Evolutionary conservation across 768 basidiomycete genomes (phyloP), one percentile per base, ranked within the genome.

Genomic region (Paxillus involutus): DNA sequence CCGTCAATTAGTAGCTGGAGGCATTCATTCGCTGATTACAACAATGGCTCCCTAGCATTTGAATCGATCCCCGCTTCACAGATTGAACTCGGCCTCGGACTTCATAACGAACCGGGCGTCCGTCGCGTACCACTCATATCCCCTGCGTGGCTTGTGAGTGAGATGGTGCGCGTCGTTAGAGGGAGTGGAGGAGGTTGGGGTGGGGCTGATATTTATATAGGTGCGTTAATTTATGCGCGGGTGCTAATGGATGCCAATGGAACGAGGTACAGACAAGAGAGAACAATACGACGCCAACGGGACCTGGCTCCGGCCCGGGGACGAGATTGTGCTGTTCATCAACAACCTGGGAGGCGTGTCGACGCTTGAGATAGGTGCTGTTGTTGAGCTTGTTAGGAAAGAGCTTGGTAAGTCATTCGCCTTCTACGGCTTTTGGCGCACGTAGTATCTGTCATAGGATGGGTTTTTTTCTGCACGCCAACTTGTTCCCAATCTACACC

Each of bases 301-400:
- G 24, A 35, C 26, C 12, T 62, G 62, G 57, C 44, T 69, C 35
- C 52, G 60, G 59, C 45, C 54, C 55, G 55, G 59, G 19, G 69
- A 72, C 43, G 62, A 69, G 6, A 64, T 71, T 0, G 74, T 80
- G 6, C 56, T 84, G 26, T 78, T 82, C 49, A 60, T 82, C 24
- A 83, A 84, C 54, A 84, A 84, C 56, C 73, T 84, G 16, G 81
- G 82, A 29, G 80, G 81, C 1, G 62, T 78, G 52, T 76, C 73
- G 6, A 74, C 75, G 56, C 65, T 84, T 19, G 82, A 85, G 60
- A 76, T 84, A 72, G 74, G 77, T 8, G 80, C 78, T 6, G 58
- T 82, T 5, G 65, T 81, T 9, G 72, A 77, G 43, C 79, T 80
- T 47, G 64, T 74, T 4, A 59, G 76, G 10, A 58, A 21, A 13